These are phyloP conservation scores for Canariomyces notabilis DNA, from an alignment of 2,329 filamentous ascomycete genomes.

Conservation along the genomic window DNA sequence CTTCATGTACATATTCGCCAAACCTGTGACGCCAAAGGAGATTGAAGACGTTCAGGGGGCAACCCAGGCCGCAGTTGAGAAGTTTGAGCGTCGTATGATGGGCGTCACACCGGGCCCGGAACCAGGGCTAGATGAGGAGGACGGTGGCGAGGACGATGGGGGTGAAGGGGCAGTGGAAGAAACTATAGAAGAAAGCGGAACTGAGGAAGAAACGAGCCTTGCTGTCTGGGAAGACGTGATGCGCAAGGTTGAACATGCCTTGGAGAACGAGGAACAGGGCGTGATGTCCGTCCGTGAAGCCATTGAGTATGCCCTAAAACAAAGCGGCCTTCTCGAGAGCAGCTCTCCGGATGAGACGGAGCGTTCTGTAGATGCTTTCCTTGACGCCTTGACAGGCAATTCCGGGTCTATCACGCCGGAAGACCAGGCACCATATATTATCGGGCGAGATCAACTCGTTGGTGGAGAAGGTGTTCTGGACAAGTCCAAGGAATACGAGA, in stretches of 20 bases:
- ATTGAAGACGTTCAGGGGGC: conserved; percentile 69
- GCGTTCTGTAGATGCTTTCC: conserved; percentile 45
- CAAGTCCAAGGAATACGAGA: neutral
- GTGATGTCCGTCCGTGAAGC: conserved; percentile 48
- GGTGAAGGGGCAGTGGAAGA: conserved; percentile 19
- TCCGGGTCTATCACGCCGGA: conserved; percentile 11
- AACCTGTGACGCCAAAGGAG: conserved; percentile 70
- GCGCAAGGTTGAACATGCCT: conserved; percentile 49
- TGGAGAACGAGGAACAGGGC: conserved; percentile 53
- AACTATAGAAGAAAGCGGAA: conserved; percentile 21
- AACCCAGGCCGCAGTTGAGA: conserved; percentile 59
- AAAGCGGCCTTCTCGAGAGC: conserved; percentile 47
- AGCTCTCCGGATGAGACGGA: conserved; percentile 43
- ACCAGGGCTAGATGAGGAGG: conserved; percentile 24
- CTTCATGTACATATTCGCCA: conserved; percentile 84
- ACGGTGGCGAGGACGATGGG: conserved; percentile 21
- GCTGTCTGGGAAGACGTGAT: conserved; percentile 51
- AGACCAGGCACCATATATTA: neutral
- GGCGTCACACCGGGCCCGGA: conserved; percentile 39
- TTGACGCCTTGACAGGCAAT: conserved; percentile 42
- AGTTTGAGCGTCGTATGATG: conserved; percentile 61
- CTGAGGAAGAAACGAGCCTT: conserved; percentile 9
- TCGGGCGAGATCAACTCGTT: conserved; percentile 17
- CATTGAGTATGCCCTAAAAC: conserved; percentile 50
- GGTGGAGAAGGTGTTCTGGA: neutral